phyloP scores from a whole-genome alignment of 2,329 filamentous ascomycete species.

The Sordariomycetes sp. region DNA sequence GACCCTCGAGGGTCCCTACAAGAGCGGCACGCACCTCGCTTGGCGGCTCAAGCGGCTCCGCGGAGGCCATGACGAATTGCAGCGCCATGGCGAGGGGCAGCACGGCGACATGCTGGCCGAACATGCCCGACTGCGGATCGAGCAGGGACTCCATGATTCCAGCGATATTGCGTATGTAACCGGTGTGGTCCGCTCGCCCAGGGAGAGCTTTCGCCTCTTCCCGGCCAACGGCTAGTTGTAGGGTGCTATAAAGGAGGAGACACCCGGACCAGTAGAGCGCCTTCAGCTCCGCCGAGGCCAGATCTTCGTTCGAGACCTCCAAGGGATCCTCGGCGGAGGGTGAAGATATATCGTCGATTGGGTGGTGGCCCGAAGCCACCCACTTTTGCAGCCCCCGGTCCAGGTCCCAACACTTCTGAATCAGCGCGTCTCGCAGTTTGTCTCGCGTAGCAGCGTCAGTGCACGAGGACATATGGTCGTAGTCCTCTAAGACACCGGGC shows the following conservation, averaged over 20 bases:
- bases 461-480: background rate
- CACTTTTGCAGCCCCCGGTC: background rate
- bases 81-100: no score
- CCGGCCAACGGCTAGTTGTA: background rate
- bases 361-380: background rate
- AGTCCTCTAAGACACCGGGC: slow-evolving; percentile 2
- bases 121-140: no score
- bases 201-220: background rate
- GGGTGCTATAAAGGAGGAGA: background rate
- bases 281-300: background rate
- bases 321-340: background rate
- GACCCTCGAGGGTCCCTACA: no score
- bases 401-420: background rate
- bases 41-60: no score
- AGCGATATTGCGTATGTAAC: no score
- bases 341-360: background rate
- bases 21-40: no score
- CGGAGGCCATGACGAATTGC: no score
- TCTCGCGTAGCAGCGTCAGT: background rate
- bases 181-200: slow-evolving; percentile 7
- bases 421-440: background rate
- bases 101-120: no score
- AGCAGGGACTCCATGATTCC: no score
- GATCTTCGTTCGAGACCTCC: background rate
- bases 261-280: background rate